A percentile compares a stretch with the other conserved stretches of the same genome.
Conservation (phyloP, 495 filamentous ascomycete species). For the Halenospora varia region DNA sequence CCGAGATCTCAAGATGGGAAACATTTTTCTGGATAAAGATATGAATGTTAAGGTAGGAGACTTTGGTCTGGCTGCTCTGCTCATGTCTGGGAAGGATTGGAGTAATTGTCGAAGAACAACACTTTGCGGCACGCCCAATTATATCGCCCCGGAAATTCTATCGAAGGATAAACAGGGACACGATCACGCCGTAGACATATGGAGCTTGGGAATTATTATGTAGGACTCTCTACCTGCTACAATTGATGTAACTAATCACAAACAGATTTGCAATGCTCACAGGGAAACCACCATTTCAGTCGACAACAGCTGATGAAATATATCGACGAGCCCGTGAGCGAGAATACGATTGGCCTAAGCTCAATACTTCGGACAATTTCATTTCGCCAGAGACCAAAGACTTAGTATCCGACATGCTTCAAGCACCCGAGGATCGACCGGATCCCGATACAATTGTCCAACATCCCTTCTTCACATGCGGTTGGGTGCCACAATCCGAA, state of each 20-base stretch:
- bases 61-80: conserved; percentile 91
- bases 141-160: conserved; percentile 95
- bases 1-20: conserved; percentile 95
- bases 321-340: conserved; percentile 70
- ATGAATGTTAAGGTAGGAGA: conserved; percentile 99
- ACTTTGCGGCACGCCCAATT: conserved; percentile 95
- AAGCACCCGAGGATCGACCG: conserved; percentile 69
- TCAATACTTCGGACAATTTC: conserved; percentile 42
- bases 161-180: conserved; percentile 82
- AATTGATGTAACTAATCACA: conserved; percentile 5
- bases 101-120: conserved; percentile 74
- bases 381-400: conserved; percentile 63
- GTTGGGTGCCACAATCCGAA: conserved; percentile 48
- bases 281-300: conserved; percentile 86
- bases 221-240: conserved; percentile 39
- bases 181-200: conserved; percentile 87
- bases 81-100: conserved; percentile 81
- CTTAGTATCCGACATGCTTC: conserved; percentile 68
- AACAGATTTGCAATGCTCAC: conserved; percentile 82
- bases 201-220: conserved; percentile 96
- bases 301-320: conserved; percentile 79
- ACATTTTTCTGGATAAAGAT: conserved; percentile 89
- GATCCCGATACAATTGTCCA: conserved; percentile 78
- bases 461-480: conserved; percentile 72
- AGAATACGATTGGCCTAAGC: conserved; percentile 72